These are phyloP conservation scores for Vanderwaltozyma verrucispora DNA, from an alignment of 805 yeast genomes.

Conservation along the genomic window DNA sequence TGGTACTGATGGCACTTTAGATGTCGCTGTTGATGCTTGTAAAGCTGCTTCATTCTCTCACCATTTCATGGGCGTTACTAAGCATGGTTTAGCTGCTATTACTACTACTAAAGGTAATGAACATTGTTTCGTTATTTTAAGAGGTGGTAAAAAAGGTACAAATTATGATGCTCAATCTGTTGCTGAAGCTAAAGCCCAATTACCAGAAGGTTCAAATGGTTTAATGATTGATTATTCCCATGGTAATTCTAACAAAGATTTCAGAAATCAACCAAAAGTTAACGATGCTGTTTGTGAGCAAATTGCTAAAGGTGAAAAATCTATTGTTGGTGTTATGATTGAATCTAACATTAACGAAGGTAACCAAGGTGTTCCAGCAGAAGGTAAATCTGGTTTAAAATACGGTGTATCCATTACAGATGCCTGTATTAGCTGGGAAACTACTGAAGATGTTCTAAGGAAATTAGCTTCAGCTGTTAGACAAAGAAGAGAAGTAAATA, in stretches of 20 bases:
- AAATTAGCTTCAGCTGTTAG: conserved; percentile 71
- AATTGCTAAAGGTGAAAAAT: conserved; percentile 57
- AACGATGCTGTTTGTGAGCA: conserved; percentile 72
- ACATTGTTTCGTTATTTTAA: conserved; percentile 79
- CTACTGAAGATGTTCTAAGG: conserved; percentile 63
- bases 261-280: conserved; percentile 87
- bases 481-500: conserved; percentile 45
- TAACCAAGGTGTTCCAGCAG: conserved; percentile 79
- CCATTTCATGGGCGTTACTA: conserved; percentile 89
- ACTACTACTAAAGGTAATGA: conserved; percentile 91
- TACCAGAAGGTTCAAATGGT: conserved; percentile 22
- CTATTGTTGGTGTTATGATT: conserved; percentile 91
- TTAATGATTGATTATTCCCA: conserved; percentile 97
- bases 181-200: conserved; percentile 49
- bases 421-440: conserved; percentile 89
- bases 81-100: conserved; percentile 93
- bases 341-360: conserved; percentile 90
- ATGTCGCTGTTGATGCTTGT: conserved; percentile 91
- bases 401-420: conserved; percentile 97
- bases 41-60: conserved; percentile 89
- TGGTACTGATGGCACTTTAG: conserved; percentile 93
- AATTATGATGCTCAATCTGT: conserved; percentile 77
- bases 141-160: conserved; percentile 94
- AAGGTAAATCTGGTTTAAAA: conserved; percentile 63
- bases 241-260: conserved; percentile 88